A percentile compares a stretch with the other conserved stretches of the same genome.
Conservation (phyloP, 176 grass and related monocot genomes). For the Alloteropsis semialata region DNA sequence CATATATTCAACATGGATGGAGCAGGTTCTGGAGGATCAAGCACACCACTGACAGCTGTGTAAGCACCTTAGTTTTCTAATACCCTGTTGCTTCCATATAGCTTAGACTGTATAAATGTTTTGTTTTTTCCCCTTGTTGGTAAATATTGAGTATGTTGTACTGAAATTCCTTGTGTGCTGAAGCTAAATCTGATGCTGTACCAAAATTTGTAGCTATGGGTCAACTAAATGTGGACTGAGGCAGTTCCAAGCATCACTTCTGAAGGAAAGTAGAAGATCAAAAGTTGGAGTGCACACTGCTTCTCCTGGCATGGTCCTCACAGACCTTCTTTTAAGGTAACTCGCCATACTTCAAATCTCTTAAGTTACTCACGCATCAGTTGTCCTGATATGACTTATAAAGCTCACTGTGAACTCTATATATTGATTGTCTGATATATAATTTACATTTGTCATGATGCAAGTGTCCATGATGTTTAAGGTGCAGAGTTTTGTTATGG, state of each 20-base stretch:
- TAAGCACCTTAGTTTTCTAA: constrained; percentile 39
- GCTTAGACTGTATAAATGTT: background rate
- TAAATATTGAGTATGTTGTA: constrained; percentile 13
- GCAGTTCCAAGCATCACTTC: constrained; percentile 90
- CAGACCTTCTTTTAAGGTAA: constrained; percentile 95
- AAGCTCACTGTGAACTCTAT: constrained; percentile 2
- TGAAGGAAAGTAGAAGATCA: constrained; percentile 87
- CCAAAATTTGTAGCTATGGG: constrained; percentile 70
- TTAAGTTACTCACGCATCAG: constrained; percentile 14
- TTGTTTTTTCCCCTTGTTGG: background rate
- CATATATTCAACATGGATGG: constrained; percentile 99
- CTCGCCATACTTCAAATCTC: background rate
- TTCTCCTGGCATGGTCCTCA: constrained; percentile 98
- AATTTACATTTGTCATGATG: background rate
- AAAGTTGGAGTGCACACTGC: constrained; percentile 96
- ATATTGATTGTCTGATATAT: background rate
- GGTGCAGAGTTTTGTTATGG: background rate
- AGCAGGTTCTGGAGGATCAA: constrained; percentile 95
- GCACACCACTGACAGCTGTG: constrained; percentile 98
- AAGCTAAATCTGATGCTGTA: constrained; percentile 23
- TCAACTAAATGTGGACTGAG: constrained; percentile 96
- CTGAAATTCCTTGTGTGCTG: constrained; percentile 6
- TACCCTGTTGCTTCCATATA: background rate
- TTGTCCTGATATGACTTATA: background rate
- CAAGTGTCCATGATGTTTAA: constrained; percentile 8